phyloP scores from a whole-genome alignment of 192 early-diverging fungal species.

The Umbelopsis ramanniana region DNA sequence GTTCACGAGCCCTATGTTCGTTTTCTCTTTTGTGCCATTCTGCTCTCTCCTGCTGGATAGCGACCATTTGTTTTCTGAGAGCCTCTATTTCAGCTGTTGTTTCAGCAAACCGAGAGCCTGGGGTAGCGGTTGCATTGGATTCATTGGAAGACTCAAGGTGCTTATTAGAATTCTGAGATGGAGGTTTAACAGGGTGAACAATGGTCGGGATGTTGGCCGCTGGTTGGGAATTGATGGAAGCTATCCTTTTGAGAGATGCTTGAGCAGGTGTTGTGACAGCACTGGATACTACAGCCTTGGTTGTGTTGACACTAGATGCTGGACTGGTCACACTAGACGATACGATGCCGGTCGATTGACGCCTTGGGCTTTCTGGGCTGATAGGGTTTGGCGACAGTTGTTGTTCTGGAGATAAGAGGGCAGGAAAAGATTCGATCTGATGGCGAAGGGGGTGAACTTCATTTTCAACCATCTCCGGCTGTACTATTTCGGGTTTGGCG shows the following conservation, averaged over 20 bases:
- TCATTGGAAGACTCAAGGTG: background rate
- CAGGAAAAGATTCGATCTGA: constrained; percentile 15
- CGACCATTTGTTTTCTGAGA: constrained; percentile 27
- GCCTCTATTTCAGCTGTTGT: constrained; percentile 26
- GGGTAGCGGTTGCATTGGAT: constrained; percentile 10
- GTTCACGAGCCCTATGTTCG: constrained; percentile 25
- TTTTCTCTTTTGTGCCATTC: constrained; percentile 25
- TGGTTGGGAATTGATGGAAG: background rate
- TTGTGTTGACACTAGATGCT: constrained; percentile 2
- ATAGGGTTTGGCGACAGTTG: background rate
- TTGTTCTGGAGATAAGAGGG: background rate
- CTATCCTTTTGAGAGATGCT: background rate
- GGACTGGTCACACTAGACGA: constrained; percentile 7
- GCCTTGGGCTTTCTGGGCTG: background rate
- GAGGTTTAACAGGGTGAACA: background rate
- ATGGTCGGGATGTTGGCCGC: background rate
- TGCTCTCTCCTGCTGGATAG: constrained; percentile 30
- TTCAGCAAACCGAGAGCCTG: constrained; percentile 7
- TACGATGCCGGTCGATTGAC: background rate
- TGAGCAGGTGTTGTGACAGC: background rate
- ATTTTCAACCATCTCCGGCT: background rate
- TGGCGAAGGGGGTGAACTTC: background rate
- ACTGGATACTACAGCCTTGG: constrained; percentile 7
- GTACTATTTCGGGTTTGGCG: background rate
- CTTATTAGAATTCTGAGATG: background rate